Base-by-base conservation (phyloP, 805 yeast species). In the Candida parachauliodes region DNA sequence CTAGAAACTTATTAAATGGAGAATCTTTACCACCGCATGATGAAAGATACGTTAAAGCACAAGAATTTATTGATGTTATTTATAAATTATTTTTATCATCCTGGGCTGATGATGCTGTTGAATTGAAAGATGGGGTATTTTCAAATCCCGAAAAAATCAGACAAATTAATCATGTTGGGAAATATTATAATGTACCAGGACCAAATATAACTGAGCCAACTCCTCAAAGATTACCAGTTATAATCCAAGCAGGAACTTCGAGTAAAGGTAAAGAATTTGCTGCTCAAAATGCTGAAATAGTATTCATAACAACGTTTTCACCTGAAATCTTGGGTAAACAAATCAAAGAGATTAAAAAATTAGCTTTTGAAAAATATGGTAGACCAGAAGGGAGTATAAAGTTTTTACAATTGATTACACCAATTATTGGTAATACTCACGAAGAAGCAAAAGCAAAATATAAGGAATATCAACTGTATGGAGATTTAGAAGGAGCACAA, bases 161-260 rank as follows among this genome's bases (percentile, higher is more conserved):
- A 44, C 59, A 62, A 34, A 68, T 70, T 32, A 55, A 68, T 42
- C 66, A 55, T 46, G 59, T 59, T 20, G 76, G 76, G 10, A 55
- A 60, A 35, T 58, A 55, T 44, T 70, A 51, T 49, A 65, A 52
- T 2, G 70, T 70, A 11, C 68, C 70, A 11, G 73, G 72, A 4
- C 72, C 72, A 5, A 62, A 51, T 40, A 66, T 69, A 32, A 60
- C 66, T 5, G 60, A 61, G 22, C 74, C 74, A 2, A 54, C 71
- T 8, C 70, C 69, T 2, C 74, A 69, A 41, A 55, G 72, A 37
- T 48, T 70, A 6, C 75, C 75, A 2, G 63, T 70, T 8, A 47
- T 70, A 26, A 54, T 68, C 28, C 72, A 68, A 47, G 75, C 75
- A 3, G 75, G 75, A 3, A 52, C 68, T 17, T 69, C 74, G 6